Conservation (phyloP, 2,329 filamentous ascomycete genomes). For the Beauveria australis region DNA sequence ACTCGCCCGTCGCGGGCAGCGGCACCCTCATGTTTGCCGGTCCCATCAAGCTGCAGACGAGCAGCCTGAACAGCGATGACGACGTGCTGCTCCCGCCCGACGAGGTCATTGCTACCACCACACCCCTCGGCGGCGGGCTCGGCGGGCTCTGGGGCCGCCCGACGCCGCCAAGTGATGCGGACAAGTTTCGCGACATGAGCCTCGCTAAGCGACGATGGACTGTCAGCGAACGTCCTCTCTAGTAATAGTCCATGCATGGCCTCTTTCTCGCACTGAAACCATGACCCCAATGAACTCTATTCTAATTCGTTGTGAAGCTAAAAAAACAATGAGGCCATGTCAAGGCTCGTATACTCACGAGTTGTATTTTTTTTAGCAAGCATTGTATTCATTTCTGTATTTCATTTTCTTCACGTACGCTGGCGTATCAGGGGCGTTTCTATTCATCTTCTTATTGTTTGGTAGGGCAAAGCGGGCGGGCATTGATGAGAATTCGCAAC, state of each 20-base stretch:
- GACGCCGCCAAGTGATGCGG: conserved; percentile 35
- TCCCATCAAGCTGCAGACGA: conserved; percentile 28
- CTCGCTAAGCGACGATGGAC: conserved; percentile 48
- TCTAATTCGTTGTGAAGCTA: background rate
- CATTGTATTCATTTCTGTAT: background rate
- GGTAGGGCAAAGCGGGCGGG: background rate
- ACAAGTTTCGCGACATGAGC: conserved; percentile 36
- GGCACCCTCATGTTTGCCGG: conserved; percentile 22
- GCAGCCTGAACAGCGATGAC: conserved; percentile 22
- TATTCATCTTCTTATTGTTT: background rate
- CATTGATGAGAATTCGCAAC: background rate
- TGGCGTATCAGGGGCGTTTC: background rate
- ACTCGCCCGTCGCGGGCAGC: background rate
- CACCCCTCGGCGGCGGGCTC: conserved; percentile 28
- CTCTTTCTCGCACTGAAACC: background rate
- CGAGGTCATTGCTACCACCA: conserved; percentile 24
- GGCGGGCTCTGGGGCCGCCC: conserved; percentile 39
- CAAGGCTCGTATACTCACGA: background rate
- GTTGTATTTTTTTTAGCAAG: background rate
- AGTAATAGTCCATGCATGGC: background rate
- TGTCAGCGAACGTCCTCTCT: conserved; percentile 35
- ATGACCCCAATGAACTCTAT: background rate
- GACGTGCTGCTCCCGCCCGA: conserved; percentile 19
- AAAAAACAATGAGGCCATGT: no score
- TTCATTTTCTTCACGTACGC: background rate